A percentile compares a stretch with the other conserved stretches of the same genome.
Evolutionary conservation across 164 flowering plant species (phyloP).

Genomic region (Piper betle): DNA sequence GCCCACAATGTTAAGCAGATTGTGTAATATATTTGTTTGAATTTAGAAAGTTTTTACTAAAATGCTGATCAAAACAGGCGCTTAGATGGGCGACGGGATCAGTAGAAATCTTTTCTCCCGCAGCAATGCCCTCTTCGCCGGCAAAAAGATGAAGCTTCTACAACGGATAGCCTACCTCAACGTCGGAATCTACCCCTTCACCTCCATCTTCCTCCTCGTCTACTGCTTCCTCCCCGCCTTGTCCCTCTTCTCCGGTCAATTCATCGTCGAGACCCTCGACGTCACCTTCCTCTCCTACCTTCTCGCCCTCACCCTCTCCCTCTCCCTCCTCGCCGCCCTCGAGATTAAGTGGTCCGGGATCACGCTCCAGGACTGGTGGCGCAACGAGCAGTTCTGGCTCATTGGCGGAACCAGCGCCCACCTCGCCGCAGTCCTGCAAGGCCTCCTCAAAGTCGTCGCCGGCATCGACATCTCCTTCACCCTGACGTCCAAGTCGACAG

Average conservation of each 20-base stretch:
- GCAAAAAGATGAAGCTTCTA: constrained; percentile 32
- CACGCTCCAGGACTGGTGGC: constrained; percentile 74
- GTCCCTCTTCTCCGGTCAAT: constrained; percentile 63
- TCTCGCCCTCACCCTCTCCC: constrained; percentile 37
- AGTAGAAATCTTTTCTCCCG: constrained; percentile 74
- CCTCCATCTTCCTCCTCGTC: constrained; percentile 57
- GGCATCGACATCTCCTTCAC: constrained; percentile 76
- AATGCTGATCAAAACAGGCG: too few species aligned
- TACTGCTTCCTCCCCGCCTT: constrained; percentile 78
- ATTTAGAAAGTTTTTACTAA: too few species aligned
- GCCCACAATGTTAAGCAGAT: too few species aligned
- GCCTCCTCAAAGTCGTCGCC: constrained; percentile 59
- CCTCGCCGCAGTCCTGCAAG: constrained; percentile 61
- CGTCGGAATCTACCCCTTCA: constrained; percentile 67
- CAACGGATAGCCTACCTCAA: constrained; percentile 69
- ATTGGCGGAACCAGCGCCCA: constrained; percentile 73
- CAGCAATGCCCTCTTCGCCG: constrained; percentile 56
- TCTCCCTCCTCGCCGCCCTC: constrained; percentile 37
- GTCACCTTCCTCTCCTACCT: constrained; percentile 44
- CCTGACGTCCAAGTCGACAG: constrained; percentile 45
- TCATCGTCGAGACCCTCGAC: constrained; percentile 48
- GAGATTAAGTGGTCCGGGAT: constrained; percentile 74
- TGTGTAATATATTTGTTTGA: too few species aligned
- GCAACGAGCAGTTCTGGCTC: constrained; percentile 78
- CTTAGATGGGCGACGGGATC: constrained; percentile 85